These are phyloP conservation scores for Penicillium sp. DNA, from an alignment of 2,329 filamentous ascomycete genomes.

Conservation along the genomic window DNA sequence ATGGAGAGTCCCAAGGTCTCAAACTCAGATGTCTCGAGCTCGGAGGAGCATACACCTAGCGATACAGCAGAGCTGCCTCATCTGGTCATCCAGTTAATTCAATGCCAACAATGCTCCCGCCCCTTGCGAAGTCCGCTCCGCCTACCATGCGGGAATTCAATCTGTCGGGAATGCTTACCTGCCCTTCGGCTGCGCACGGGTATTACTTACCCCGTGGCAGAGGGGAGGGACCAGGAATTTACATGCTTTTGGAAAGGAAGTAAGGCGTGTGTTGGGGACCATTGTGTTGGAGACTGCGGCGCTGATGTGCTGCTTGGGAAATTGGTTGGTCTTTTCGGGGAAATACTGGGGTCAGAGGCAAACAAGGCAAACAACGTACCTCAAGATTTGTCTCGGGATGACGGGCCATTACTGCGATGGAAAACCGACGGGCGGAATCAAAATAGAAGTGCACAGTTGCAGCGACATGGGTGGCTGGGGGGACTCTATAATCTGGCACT, in stretches of 20 bases:
- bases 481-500: slow-evolving; percentile 60
- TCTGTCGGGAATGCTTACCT: slow-evolving; percentile 70
- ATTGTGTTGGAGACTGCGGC: slow-evolving; percentile 67
- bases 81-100: slow-evolving; percentile 61
- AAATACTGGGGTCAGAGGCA: slow-evolving; percentile 16
- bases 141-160: slow-evolving; percentile 68
- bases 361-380: slow-evolving; percentile 2
- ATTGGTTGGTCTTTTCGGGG: slow-evolving; percentile 53
- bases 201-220: slow-evolving; percentile 67
- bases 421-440: slow-evolving; percentile 11
- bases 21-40: slow-evolving; percentile 13
- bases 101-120: slow-evolving; percentile 65
- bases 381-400: slow-evolving; percentile 18
- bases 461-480: slow-evolving; percentile 37
- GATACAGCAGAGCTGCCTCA: slow-evolving; percentile 50
- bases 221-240: slow-evolving; percentile 60
- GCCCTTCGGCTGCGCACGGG: slow-evolving; percentile 54
- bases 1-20: slow-evolving; percentile 8
- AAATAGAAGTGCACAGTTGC: slow-evolving; percentile 7
- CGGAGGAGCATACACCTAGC: slow-evolving; percentile 31
- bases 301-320: slow-evolving; percentile 69
- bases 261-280: slow-evolving; percentile 56
- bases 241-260: slow-evolving; percentile 52
- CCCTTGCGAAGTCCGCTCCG: slow-evolving; percentile 62
- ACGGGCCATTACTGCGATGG: slow-evolving; percentile 28